A percentile compares a stretch with the other conserved stretches of the same genome.
Evolutionary conservation across 768 basidiomycete species (phyloP).

Genomic region (Lactarius hatsudake): DNA sequence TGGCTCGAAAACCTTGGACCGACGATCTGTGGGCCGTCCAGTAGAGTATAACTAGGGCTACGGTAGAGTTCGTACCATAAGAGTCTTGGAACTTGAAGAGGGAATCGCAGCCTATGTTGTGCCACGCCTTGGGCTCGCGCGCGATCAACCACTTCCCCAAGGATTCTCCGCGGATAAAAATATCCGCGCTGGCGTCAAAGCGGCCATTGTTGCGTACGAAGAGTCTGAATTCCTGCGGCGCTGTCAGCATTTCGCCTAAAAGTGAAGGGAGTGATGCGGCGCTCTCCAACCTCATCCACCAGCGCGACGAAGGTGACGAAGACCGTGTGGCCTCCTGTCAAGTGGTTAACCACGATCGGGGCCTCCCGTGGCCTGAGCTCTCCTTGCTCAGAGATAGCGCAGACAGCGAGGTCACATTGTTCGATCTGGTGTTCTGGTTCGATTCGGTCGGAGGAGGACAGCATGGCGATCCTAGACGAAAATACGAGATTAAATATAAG

Average conservation of each 20-base stretch:
- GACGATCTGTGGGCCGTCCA: slow-evolving; percentile 1
- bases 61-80: background rate
- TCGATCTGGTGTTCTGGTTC: slow-evolving; percentile 16
- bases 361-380: slow-evolving; percentile 15
- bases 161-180: background rate
- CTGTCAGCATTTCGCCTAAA: background rate
- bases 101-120: slow-evolving; percentile 14
- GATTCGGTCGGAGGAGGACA: background rate
- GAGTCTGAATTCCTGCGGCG: slow-evolving; percentile 4
- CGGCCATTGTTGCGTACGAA: slow-evolving; percentile 13
- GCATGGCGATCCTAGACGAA: background rate
- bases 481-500: background rate
- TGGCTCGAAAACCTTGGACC: slow-evolving; percentile 7
- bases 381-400: slow-evolving; percentile 6
- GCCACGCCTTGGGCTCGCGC: slow-evolving; percentile 15
- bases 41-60: too few species aligned
- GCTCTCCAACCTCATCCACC: slow-evolving; percentile 12
- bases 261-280: background rate
- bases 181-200: slow-evolving; percentile 13
- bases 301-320: slow-evolving; percentile 12
- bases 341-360: slow-evolving; percentile 1
- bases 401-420: slow-evolving; percentile 16
- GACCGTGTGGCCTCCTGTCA: slow-evolving; percentile 4
- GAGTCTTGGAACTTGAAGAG: slow-evolving; percentile 16
- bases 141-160: slow-evolving; percentile 21